These are phyloP conservation scores for Sugiyamaella valdiviana DNA, from an alignment of 805 yeast species.

Conservation along the genomic window DNA sequence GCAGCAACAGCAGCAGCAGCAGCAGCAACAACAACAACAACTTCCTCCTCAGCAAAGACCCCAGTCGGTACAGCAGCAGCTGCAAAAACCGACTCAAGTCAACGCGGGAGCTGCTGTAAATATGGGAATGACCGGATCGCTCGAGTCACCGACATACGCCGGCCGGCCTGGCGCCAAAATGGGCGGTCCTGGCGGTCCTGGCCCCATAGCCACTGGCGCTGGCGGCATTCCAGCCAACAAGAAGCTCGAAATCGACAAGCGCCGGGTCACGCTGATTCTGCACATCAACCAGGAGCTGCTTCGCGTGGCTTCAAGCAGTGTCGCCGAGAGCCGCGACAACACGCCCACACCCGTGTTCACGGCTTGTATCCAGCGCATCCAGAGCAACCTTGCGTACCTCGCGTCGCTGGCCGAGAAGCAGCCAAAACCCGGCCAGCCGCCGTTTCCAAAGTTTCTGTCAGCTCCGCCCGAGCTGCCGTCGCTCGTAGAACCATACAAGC, in stretches of 20 bases:
- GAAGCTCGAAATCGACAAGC: slow-evolving; percentile 23
- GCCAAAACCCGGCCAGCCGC: slow-evolving; percentile 17
- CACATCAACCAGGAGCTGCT: slow-evolving; percentile 30
- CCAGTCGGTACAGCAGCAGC: neutral
- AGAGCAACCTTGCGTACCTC: slow-evolving; percentile 32
- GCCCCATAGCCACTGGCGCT: slow-evolving; percentile 1
- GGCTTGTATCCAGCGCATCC: slow-evolving; percentile 31
- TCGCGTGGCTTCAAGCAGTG: slow-evolving; percentile 18
- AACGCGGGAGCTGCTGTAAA: neutral
- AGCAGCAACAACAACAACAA: slow-evolving; percentile 8
- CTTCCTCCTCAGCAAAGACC: neutral
- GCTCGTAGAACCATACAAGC: slow-evolving; percentile 28
- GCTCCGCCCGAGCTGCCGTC: slow-evolving; percentile 29
- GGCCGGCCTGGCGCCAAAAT: neutral
- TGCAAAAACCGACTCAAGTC: neutral
- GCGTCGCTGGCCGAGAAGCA: slow-evolving; percentile 28
- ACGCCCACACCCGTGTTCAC: slow-evolving; percentile 18
- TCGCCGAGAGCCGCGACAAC: slow-evolving; percentile 15
- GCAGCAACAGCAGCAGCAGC: slow-evolving; percentile 1
- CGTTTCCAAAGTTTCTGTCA: slow-evolving; percentile 29
- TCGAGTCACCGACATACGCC: neutral
- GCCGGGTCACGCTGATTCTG: slow-evolving; percentile 26
- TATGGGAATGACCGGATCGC: neutral
- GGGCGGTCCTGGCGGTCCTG: slow-evolving; percentile 3
- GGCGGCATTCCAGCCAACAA: neutral